These are phyloP conservation scores for Brettanomyces bruxellensis DNA, from an alignment of 805 yeast species.

Conservation along the genomic window DNA sequence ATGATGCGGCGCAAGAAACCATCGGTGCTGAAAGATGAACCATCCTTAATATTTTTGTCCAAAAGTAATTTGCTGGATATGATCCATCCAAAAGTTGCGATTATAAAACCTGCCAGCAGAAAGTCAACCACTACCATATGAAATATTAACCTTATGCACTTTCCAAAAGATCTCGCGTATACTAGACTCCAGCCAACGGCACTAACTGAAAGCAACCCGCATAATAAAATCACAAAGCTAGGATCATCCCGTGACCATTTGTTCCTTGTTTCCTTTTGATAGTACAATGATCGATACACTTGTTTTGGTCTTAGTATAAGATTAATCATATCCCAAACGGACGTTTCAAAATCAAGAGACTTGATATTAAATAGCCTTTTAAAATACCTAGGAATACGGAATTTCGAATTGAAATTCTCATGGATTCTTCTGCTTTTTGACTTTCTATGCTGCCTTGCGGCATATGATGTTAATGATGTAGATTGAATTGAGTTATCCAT, in stretches of 20 bases:
- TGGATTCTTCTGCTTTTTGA: constrained; percentile 4
- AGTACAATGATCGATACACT: constrained; percentile 74
- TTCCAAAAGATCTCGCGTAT: constrained; percentile 54
- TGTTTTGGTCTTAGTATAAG: constrained; percentile 67
- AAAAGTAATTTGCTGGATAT: constrained; percentile 54
- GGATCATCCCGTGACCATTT: constrained; percentile 92
- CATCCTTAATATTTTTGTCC: constrained; percentile 1
- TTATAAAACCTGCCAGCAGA: constrained; percentile 54
- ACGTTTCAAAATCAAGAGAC: constrained; percentile 85
- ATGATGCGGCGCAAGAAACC: neutral
- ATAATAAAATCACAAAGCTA: constrained; percentile 65
- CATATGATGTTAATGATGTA: constrained; percentile 8
- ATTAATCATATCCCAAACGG: constrained; percentile 82
- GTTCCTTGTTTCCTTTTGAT: constrained; percentile 70
- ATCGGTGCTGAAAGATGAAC: too few species aligned
- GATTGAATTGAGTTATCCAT: constrained; percentile 6
- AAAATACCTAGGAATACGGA: constrained; percentile 22
- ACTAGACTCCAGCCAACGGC: constrained; percentile 90
- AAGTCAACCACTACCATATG: constrained; percentile 86
- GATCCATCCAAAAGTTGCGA: constrained; percentile 69
- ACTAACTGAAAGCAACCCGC: constrained; percentile 56
- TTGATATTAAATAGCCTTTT: constrained; percentile 57
- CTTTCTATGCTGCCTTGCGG: constrained; percentile 7
- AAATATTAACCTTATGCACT: constrained; percentile 56
- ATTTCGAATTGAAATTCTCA: constrained; percentile 6